Conservation (phyloP, 1,284 basidiomycete genomes). For the Athelia sp. region DNA sequence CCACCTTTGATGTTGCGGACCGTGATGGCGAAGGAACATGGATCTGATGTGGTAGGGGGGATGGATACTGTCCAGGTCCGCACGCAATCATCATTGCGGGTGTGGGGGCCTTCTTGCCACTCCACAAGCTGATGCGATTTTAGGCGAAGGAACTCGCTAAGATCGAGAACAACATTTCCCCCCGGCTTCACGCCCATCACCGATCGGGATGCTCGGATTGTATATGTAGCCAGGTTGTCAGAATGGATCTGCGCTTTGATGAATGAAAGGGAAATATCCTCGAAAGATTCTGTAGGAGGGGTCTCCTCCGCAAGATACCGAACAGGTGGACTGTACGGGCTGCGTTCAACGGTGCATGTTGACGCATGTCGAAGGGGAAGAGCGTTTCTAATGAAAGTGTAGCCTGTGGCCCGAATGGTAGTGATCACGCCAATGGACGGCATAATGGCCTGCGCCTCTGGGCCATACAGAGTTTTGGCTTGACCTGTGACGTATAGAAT, state of each 20-base stretch:
- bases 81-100: conserved; percentile 58
- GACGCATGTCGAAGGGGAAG: conserved; percentile 44
- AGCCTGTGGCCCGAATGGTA: conserved; percentile 44
- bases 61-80: conserved; percentile 62
- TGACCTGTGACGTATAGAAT: conserved; percentile 59
- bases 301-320: conserved; percentile 47
- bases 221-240: conserved; percentile 47
- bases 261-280: conserved; percentile 27
- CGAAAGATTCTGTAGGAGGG: conserved; percentile 18
- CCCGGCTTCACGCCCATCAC: conserved; percentile 39
- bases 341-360: conserved; percentile 29
- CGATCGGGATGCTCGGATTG: conserved; percentile 33
- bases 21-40: conserved; percentile 35
- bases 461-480: conserved; percentile 46
- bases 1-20: conserved; percentile 33
- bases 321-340: conserved; percentile 58
- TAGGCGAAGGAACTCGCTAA: conserved; percentile 43
- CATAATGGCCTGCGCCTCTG: conserved; percentile 45
- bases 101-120: conserved; percentile 33
- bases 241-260: conserved; percentile 39
- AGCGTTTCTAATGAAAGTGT: conserved; percentile 47
- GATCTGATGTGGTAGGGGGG: conserved; percentile 12
- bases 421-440: conserved; percentile 50
- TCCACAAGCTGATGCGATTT: conserved; percentile 48
- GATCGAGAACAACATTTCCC: conserved; percentile 51